These are phyloP conservation scores for Vitis rotundifolia DNA, from an alignment of 164 flowering plant genomes.

Conservation along the genomic window DNA sequence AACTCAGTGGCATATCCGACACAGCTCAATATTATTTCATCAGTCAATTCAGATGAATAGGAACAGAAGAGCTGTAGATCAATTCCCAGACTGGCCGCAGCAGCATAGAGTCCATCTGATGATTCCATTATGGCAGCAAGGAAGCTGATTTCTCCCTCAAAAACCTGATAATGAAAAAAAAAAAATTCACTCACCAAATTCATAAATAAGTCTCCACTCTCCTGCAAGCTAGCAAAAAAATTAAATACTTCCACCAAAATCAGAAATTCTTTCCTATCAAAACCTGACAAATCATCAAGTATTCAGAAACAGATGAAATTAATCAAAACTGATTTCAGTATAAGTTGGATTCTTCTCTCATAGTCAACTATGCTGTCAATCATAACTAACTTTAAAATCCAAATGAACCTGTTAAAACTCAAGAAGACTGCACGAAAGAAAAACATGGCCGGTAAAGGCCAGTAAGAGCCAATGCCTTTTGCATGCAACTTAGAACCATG, in stretches of 20 bases:
- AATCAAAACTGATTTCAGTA: too few species aligned
- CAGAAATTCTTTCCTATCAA: background rate
- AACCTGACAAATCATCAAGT: background rate
- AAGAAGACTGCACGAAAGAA: background rate
- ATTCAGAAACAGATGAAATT: too few species aligned
- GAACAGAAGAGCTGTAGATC: conserved; percentile 81
- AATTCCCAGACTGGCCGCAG: conserved; percentile 83
- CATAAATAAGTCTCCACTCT: background rate
- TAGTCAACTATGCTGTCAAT: background rate
- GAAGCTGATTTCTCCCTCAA: conserved; percentile 80
- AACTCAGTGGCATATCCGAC: conserved; percentile 41
- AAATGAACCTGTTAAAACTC: background rate
- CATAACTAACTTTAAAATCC: background rate
- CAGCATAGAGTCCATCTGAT: conserved; percentile 91
- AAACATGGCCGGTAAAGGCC: background rate
- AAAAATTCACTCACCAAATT: background rate
- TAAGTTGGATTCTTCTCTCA: background rate
- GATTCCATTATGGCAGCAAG: conserved; percentile 76
- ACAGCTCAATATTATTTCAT: conserved; percentile 71
- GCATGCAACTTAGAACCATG: background rate
- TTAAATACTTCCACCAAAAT: too few species aligned
- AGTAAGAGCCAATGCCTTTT: background rate
- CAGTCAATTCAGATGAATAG: conserved; percentile 72
- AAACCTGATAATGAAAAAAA: conserved; percentile 48
- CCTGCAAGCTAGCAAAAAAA: background rate